Percentiles rank a stretch among this genome's conserved stretches.
Conservation (phyloP, 2,329 filamentous ascomycete genomes). For the Ceratocystis cacaofunesta region DNA sequence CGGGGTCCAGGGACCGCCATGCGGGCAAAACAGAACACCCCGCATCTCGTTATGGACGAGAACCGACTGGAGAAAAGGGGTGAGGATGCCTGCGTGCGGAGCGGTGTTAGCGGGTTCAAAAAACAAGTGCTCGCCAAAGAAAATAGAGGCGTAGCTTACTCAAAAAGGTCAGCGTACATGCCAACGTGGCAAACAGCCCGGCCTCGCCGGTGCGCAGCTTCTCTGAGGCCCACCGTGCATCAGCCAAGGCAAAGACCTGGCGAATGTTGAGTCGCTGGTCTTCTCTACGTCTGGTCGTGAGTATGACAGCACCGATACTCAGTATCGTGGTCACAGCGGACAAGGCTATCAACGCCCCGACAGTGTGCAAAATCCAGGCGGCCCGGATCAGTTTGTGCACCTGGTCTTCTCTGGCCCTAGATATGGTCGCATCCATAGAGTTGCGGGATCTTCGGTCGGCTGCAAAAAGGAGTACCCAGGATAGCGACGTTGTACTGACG, state of each 20-base stretch:
- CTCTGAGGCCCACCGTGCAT: conserved; percentile 7
- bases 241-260: conserved; percentile 15
- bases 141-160: neutral
- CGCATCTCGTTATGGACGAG: conserved; percentile 7
- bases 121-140: too few relatives aligned
- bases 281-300: conserved; percentile 7
- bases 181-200: conserved; percentile 11
- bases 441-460: conserved; percentile 6
- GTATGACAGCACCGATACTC: conserved; percentile 8
- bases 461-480: conserved; percentile 12
- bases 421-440: conserved; percentile 10
- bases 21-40: conserved; percentile 10
- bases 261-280: conserved; percentile 10
- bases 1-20: conserved; percentile 14
- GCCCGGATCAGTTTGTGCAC: conserved; percentile 12
- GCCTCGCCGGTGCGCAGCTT: conserved; percentile 9
- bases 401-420: neutral
- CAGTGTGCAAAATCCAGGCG: conserved; percentile 15
- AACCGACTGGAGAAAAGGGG: conserved; percentile 12
- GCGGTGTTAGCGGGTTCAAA: neutral
- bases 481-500: conserved; percentile 13
- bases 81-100: conserved; percentile 2
- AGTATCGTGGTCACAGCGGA: conserved; percentile 8
- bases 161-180: conserved; percentile 7
- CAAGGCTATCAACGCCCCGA: conserved; percentile 13